Evolutionary conservation across 345 rosid genomes (phyloP), one percentile per base, ranked within the genome.

Genomic region (Acer negundo): DNA sequence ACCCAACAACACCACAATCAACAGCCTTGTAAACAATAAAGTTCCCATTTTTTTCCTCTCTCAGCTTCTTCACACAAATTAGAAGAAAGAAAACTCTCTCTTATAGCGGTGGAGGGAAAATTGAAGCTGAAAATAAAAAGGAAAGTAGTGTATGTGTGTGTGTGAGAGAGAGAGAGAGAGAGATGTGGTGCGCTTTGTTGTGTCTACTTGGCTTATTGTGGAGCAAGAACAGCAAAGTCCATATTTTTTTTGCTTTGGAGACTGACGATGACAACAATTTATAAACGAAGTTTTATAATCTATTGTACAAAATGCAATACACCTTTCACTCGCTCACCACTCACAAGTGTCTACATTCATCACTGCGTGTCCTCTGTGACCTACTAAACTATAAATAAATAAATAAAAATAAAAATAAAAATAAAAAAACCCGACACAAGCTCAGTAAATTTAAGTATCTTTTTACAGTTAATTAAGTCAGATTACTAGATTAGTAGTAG

Each of bases 31-130:
- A 81, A 76, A 70, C 44, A 84, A 80, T 71, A 35, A 58, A 80
- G 80, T 72, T 67, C 80, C 88, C 99, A 94, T 92, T 55, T 80
- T 78, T 67, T 12, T 47, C 28, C 53, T 49, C 71, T 67, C 35
- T 17, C 46, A 42, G 7, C 10, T 40, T 73, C 55, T 19, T 13
- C 56, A 26, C 69, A 73, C 70, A 71, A 42, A 76, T 8, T 3
- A 35, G 40, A n/a, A 65, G 20, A 35, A 62, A 55, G 10, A 51
- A 53, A 12, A 12, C 62, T 70, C 59, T 47, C 56, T 44, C 19
- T 24, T 58, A 38, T 66, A 15, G 72, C 72, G 72, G 74, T 68
- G 35, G 65, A 73, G 66, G 73, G 67, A 78, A 64, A 79, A 22
- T 69, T 66, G 77, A 77, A 68, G 38, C 38, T 35, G 38, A 35